phyloP scores from a whole-genome alignment of 83 land plant species.

The Diphasiastrum complanatum region DNA sequence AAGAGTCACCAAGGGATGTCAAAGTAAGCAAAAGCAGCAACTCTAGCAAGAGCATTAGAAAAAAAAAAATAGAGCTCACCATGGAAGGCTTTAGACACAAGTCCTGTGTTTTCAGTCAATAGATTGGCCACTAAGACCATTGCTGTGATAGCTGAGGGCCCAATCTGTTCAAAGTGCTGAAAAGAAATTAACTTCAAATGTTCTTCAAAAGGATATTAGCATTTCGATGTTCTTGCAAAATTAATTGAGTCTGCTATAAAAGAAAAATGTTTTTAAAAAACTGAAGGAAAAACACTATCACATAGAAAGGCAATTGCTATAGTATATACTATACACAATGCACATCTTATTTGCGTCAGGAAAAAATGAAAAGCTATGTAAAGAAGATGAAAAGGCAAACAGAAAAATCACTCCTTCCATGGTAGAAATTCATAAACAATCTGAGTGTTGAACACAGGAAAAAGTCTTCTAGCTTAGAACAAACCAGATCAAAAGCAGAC shows the following conservation, averaged over 20 bases:
- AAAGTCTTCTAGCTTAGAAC: no score
- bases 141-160: slow-evolving; percentile 37
- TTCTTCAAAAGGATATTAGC: no score
- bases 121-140: slow-evolving; percentile 50
- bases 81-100: slow-evolving; percentile 26
- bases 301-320: background rate
- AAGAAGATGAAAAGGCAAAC: no score
- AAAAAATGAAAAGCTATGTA: no score
- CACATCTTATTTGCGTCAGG: background rate
- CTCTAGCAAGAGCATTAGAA: background rate
- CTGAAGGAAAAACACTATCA: background rate
- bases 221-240: no score
- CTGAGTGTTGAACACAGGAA: no score
- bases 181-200: no score
- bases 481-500: no score
- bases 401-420: no score
- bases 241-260: background rate
- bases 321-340: background rate
- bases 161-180: slow-evolving; percentile 36
- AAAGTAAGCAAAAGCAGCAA: background rate
- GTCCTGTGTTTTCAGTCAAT: slow-evolving; percentile 29
- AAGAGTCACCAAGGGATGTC: background rate
- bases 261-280: background rate
- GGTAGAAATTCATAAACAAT: no score
- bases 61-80: slow-evolving; percentile 29